Base-by-base conservation (phyloP, 805 yeast species). In the Yamadazyma nakazawae region DNA sequence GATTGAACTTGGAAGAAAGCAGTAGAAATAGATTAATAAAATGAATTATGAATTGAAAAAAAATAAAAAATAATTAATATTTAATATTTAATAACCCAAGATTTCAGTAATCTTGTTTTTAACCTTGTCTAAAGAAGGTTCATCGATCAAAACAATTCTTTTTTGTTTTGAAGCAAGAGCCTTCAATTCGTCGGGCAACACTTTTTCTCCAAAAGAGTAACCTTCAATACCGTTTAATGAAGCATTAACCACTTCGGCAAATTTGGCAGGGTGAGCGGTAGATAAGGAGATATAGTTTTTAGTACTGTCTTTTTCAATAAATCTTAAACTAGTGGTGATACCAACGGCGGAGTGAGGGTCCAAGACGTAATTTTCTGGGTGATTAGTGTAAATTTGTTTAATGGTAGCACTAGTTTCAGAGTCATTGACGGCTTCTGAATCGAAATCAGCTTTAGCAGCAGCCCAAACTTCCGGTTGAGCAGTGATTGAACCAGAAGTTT, bases 331-430 rank as follows among this genome's bases (percentile, higher is more conserved):
- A 17, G 96, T 85, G 49, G 85, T 79, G 39, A 94, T 85, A 61
- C 98, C 99, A 46, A 94, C 96, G 34, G 99, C 90, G 36, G 96
- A 79, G 68, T 94, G 99, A 38, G 99, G 99, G 65, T 94, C 99
- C 55, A 91, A 74, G 40, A 94, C 86, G 67, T 94, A 94, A 47
- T 81, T 76, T 45, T 78, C 76, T 45, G 80, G 74, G 48, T 75
- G 71, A 31, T 82, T 72, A 39, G 74, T 66, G 70, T 90, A 94
- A 13, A 82, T 76, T 36, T 74, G 62, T 63, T 80, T 85, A 64
- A 94, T 94, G 34, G 97, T 87, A 13, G 70, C 75, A n/a, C 81
- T 73, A 14, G 97, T 94, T 54, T 85, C 85, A 30, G 74, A 78
- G 59, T 94, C 88, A 38, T 83, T 76, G 39, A 94, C 92, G 63